Conservation (phyloP, 768 basidiomycete species). For the Pleurotus platypus region DNA sequence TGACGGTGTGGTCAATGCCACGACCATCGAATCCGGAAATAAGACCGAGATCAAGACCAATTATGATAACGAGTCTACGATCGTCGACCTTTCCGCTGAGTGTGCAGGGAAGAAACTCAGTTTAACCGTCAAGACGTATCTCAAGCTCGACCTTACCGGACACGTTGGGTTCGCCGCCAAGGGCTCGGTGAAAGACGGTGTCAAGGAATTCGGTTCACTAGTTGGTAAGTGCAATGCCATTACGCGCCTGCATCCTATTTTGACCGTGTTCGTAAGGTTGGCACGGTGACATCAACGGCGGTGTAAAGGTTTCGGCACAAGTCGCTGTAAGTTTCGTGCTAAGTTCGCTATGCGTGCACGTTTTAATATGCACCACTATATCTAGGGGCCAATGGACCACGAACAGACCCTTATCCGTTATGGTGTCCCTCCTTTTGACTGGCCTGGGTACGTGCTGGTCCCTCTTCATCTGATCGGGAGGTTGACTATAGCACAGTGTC, state of each 20-base stretch:
- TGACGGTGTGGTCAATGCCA: neutral
- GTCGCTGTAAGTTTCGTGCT: neutral
- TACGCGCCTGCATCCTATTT: neutral
- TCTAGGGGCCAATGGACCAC: conserved; percentile 1
- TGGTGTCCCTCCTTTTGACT: conserved; percentile 4
- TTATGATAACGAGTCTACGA: neutral
- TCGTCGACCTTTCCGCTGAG: neutral
- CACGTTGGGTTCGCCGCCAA: conserved; percentile 6
- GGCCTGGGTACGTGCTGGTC: neutral
- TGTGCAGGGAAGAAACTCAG: conserved; percentile 1
- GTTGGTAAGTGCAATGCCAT: neutral
- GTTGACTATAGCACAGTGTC: neutral
- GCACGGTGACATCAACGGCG: neutral
- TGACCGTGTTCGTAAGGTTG: neutral
- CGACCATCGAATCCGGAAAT: neutral
- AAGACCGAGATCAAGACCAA: conserved; percentile 3
- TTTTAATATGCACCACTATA: neutral
- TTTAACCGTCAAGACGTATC: neutral
- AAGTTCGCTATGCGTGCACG: neutral
- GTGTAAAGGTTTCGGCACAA: neutral
- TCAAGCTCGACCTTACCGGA: neutral
- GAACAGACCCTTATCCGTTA: conserved; percentile 3
- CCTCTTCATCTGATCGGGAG: no score
- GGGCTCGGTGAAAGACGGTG: neutral
- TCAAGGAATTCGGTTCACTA: conserved; percentile 4